Evolutionary conservation across 2,329 filamentous ascomycete genomes (phyloP), one percentile per base, ranked within the genome.

Genomic region (Orbilia blumenaviensis): DNA sequence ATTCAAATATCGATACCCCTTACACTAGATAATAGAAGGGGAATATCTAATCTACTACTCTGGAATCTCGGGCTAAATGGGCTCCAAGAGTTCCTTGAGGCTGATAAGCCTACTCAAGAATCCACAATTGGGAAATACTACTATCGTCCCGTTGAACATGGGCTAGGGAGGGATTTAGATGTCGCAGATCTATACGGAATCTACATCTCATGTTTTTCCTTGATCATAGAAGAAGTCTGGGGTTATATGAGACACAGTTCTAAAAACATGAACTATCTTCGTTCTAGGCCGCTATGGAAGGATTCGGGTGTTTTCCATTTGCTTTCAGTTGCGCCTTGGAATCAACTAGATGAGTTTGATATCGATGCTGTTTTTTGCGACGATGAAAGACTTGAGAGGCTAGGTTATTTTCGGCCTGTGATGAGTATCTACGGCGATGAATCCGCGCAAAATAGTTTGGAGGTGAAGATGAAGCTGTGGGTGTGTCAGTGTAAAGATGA

Each of bases 31-130:
- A 52, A 62, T 9, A 60, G 44, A 44, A 38, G 44, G 29, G 66
- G 54, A 7, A 36, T 69, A 42, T 52, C 66, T 2, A 69, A 69
- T 21, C 21, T 69, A n/a, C 10, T 69, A 21, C 6, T 54, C 10
- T 69, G 66, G 66, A 23, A 69, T 14, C 38, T 52, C 7, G 66
- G 54, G 16, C 27, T 69, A 3, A 34, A 54, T 8, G 66, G 66
- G 3, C 8, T 69, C 8, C 50, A 48, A 23, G 23, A 0, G 5
- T 54, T 61, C 4, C 44, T 69, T 9, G 32, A 54, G 27, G 38
- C 34, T 6, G n/a, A 36, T 10, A 34, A 48, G 8, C 32, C 25
- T 3, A 18, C 25, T 10, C 54, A 54, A 18, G n/a, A 50, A 2
- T 44, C 64, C 6, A 50, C 16, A 1, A 42, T 69, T 4, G 42